Base-by-base conservation (phyloP, 2,329 filamentous ascomycete genomes). In the Cryphonectria radicalis region DNA sequence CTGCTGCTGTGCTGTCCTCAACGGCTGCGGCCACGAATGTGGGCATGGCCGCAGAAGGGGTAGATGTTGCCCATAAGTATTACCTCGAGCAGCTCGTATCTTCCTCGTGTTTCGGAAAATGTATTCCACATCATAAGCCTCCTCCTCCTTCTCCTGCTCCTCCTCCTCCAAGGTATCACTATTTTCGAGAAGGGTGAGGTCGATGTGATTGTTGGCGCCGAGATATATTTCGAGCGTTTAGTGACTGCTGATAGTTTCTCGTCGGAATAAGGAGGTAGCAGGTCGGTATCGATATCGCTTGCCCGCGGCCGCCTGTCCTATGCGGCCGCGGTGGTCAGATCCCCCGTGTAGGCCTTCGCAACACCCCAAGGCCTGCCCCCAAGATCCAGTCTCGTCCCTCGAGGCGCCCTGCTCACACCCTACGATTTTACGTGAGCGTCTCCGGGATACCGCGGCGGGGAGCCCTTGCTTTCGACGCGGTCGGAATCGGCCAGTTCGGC, bases 381-480 rank as follows among this genome's bases (percentile, higher is more conserved):
- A 40, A n/a, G 7, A 28, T 32, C 8, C 22, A 35, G 32, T 57
- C 5, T 32, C 32, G 4, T 32, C 60, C 35, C 32, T 32, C n/a
- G 60, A 43, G 17, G 19, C 35, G 28, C 43, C 35, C n/a, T 63
- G 59, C 19, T 43, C 59, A 42, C 32, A 10, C 60, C 69, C 72
- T 73, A 73, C 69, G 68, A 55, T 63, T 73, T 73, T 19, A 65
- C 43, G 19, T 65, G 63, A 6, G 67, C 69, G 8, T 64, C 69
- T 40, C 71, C 72, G 46, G 72, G 72, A 32, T 73, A 73, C 42
- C 42, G 68, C 32, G 72, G 72, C 35, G 72, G 72, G 8, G 63
- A 64, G 28, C 62, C 53, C 43, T 62, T 68, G 43, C 10, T 46
- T 17, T 66, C 63, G 17, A 64, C 42, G 46, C 68, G 70, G 50